These are phyloP conservation scores for Suhomyces choctaworum DNA, from an alignment of 1,139 yeast genomes.

Conservation along the genomic window DNA sequence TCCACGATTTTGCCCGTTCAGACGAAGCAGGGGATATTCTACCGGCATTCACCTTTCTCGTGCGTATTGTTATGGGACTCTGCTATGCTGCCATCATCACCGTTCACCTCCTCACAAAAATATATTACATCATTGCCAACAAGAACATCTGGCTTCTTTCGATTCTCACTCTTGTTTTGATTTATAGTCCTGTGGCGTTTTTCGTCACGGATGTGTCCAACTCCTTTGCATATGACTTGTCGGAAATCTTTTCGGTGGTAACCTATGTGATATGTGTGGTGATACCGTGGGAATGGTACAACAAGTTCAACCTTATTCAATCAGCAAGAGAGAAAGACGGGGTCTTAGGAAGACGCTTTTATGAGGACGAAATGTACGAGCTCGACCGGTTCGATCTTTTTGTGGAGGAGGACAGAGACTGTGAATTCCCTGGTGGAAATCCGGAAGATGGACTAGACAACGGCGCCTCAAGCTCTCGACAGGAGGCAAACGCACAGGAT, in stretches of 20 bases:
- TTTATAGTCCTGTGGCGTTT: conserved; percentile 68
- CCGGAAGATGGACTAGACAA: conserved; percentile 1
- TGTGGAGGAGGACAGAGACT: conserved; percentile 25
- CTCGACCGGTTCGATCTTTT: conserved; percentile 45
- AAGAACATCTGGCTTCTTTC: conserved; percentile 55
- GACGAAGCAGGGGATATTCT: conserved; percentile 58
- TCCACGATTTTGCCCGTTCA: conserved; percentile 36
- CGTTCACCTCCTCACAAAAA: conserved; percentile 57
- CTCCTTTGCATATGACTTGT: conserved; percentile 67
- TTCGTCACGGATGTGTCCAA: conserved; percentile 78
- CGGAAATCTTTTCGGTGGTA: conserved; percentile 71
- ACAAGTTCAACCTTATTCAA: conserved; percentile 61
- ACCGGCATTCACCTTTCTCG: conserved; percentile 77
- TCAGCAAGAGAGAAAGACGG: conserved; percentile 74
- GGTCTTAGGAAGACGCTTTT: conserved; percentile 74
- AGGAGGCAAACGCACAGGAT: neutral
- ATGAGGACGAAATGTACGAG: conserved; percentile 63
- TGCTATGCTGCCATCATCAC: conserved; percentile 69
- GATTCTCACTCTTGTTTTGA: conserved; percentile 55
- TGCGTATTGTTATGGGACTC: conserved; percentile 72
- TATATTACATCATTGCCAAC: conserved; percentile 54
- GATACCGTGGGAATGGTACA: conserved; percentile 88
- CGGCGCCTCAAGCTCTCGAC: neutral
- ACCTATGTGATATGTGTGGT: conserved; percentile 74
- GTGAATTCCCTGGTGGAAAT: conserved; percentile 9